Conservation (phyloP, 768 basidiomycete species). For the Calvatia gigantea region DNA sequence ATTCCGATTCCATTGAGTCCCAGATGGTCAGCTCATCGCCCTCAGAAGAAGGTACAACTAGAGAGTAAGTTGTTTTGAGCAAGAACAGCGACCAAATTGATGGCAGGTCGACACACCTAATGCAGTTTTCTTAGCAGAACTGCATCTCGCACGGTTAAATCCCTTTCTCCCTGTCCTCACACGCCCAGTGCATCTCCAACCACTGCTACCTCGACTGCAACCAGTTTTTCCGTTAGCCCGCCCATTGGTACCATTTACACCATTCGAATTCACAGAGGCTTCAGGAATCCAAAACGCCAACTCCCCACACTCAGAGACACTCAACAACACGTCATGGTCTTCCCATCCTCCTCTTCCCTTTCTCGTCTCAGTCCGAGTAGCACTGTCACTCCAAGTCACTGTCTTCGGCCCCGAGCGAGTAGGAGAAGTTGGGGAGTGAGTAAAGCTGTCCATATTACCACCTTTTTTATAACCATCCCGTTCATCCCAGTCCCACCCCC, state of each 20-base stretch:
- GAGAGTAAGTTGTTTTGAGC: not conserved
- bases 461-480: not conserved
- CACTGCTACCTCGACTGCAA: conserved; percentile 14
- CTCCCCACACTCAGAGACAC: conserved; percentile 71
- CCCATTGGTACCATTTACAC: not conserved
- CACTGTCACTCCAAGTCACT: not conserved
- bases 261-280: conserved; percentile 2
- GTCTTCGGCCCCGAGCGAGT: not conserved
- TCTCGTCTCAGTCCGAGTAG: not conserved
- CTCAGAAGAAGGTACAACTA: conserved; percentile 58
- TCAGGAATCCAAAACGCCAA: conserved; percentile 86
- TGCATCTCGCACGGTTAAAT: conserved; percentile 76
- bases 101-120: conserved; percentile 49
- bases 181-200: conserved; percentile 68
- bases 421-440: not conserved
- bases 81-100: conserved; percentile 11
- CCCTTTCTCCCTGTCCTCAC: conserved; percentile 68
- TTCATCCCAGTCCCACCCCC: conserved; percentile 40
- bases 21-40: conserved; percentile 89
- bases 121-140: conserved; percentile 89
- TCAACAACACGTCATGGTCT: conserved; percentile 73
- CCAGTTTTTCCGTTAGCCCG: not conserved
- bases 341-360: conserved; percentile 26
- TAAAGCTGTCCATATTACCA: not conserved
- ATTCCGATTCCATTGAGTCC: conserved; percentile 94